Evolutionary conservation across 305 asterid genomes (phyloP).

Genomic region (Fraxinus greggii): DNA sequence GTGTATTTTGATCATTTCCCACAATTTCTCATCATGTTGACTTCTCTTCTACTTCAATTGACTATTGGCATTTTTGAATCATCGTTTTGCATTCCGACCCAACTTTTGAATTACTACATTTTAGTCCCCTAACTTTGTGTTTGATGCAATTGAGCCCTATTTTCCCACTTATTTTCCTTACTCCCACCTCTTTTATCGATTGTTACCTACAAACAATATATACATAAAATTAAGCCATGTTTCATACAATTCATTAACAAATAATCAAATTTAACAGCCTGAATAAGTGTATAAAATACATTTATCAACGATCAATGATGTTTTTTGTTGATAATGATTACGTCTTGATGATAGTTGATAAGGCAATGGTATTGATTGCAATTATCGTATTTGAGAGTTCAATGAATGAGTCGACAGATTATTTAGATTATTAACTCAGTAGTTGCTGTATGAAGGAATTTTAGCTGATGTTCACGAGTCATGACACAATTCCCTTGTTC

Average conservation of each 20-base stretch:
- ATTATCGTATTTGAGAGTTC: neutral
- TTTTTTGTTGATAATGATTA: neutral
- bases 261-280: no score
- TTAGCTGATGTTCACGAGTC: neutral
- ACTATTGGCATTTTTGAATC: neutral
- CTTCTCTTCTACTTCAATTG: neutral
- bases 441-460: neutral
- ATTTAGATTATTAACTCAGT: neutral
- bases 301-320: neutral
- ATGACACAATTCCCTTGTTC: neutral
- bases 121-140: neutral
- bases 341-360: neutral
- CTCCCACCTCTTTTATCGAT: neutral
- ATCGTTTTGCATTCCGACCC: neutral
- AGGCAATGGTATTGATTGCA: neutral
- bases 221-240: neutral
- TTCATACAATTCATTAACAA: neutral
- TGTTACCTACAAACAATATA: neutral
- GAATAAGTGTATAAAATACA: neutral
- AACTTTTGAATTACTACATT: neutral
- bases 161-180: neutral
- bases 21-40: neutral
- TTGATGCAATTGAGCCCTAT: neutral
- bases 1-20: no score
- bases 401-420: neutral